Conservation (phyloP, 129 eudicot species). For the Escallonia rubra region DNA sequence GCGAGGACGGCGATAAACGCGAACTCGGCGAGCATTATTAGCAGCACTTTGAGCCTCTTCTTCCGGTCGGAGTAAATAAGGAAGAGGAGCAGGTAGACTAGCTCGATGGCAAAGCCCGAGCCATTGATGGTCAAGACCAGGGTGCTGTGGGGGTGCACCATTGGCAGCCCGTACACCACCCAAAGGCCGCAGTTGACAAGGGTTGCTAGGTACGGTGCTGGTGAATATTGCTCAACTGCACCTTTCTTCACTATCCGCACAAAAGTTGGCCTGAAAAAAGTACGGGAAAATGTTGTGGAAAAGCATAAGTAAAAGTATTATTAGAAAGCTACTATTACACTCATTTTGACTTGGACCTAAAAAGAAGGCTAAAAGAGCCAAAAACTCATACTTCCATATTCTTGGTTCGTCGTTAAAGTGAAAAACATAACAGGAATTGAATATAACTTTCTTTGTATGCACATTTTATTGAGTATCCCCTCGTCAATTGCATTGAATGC, state of each 20-base stretch:
- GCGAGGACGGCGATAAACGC: constrained; percentile 39
- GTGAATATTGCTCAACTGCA: constrained; percentile 72
- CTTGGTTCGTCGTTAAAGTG: no score
- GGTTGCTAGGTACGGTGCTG: constrained; percentile 70
- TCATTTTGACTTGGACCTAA: no score
- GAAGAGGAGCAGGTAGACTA: constrained; percentile 43
- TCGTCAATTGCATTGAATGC: neutral
- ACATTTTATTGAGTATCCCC: neutral
- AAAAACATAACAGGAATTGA: no score
- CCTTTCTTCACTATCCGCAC: constrained; percentile 57
- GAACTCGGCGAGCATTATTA: constrained; percentile 35
- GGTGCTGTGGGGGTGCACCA: constrained; percentile 69
- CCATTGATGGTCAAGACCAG: constrained; percentile 74
- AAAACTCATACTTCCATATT: no score
- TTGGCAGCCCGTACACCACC: constrained; percentile 74
- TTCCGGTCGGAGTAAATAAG: constrained; percentile 31
- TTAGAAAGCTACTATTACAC: no score
- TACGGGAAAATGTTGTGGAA: neutral
- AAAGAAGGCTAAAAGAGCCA: no score
- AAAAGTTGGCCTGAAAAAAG: constrained; percentile 68
- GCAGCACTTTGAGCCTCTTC: constrained; percentile 35
- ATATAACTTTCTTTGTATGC: no score
- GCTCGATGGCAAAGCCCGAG: constrained; percentile 54
- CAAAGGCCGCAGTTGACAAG: constrained; percentile 76
- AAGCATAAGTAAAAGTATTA: no score